Conservation (phyloP, 2,329 filamentous ascomycete genomes). For the Penicillium sp. region DNA sequence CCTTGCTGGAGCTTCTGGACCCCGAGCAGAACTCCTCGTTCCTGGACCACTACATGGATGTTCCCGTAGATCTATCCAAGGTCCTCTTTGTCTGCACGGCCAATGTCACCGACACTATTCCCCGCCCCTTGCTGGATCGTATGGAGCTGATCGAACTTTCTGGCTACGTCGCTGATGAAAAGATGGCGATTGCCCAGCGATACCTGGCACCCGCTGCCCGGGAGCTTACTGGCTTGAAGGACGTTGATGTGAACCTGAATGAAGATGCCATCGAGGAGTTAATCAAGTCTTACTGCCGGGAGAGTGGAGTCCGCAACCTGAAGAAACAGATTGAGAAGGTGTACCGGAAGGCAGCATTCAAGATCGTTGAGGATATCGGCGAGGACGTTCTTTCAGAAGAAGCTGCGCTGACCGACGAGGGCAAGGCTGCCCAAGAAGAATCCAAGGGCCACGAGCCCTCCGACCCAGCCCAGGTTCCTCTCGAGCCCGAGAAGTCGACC, state of each 20-base stretch:
- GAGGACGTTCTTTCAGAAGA: slow-evolving; percentile 79
- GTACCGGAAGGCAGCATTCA: slow-evolving; percentile 92
- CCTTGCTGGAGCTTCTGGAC: slow-evolving; percentile 87
- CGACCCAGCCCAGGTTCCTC: slow-evolving; percentile 62
- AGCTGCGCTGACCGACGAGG: slow-evolving; percentile 79
- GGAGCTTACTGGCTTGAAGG: slow-evolving; percentile 83
- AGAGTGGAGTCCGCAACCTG: slow-evolving; percentile 93
- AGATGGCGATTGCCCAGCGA: slow-evolving; percentile 94
- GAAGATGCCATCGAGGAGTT: slow-evolving; percentile 90
- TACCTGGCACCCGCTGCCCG: slow-evolving; percentile 95
- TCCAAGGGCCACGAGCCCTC: slow-evolving; percentile 57
- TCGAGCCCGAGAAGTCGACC: slow-evolving; percentile 40
- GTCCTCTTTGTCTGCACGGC: slow-evolving; percentile 98
- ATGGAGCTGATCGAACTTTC: slow-evolving; percentile 98
- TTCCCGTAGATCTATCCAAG: slow-evolving; percentile 94
- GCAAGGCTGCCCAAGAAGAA: slow-evolving; percentile 72
- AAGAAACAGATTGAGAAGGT: slow-evolving; percentile 99
- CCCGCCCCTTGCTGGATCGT: slow-evolving; percentile 84
- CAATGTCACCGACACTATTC: slow-evolving; percentile 98
- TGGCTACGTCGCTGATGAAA: slow-evolving; percentile 95
- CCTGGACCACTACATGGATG: slow-evolving; percentile 97
- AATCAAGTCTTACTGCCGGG: slow-evolving; percentile 97
- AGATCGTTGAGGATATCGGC: slow-evolving; percentile 92
- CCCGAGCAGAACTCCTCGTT: slow-evolving; percentile 98
- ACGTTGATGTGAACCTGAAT: slow-evolving; percentile 83